Evolutionary conservation across 495 filamentous ascomycete species (phyloP).

Genomic region (Neurospora sp.): DNA sequence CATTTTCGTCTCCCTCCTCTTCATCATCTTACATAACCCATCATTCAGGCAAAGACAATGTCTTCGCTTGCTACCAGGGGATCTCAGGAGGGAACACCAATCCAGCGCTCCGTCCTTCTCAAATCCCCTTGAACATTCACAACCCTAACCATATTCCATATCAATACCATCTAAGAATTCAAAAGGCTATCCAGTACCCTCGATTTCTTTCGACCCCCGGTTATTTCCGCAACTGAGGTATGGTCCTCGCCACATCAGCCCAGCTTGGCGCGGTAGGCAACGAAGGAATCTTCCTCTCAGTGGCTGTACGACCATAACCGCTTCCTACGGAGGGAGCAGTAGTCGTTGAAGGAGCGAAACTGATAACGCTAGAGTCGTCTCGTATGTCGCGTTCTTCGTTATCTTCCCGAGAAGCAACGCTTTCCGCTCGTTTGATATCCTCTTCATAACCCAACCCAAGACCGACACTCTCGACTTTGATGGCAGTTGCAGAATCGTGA

Average conservation of each 20-base stretch:
- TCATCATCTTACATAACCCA: background rate
- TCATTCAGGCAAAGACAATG: background rate
- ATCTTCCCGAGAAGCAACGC: constrained; percentile 1
- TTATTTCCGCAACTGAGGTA: background rate
- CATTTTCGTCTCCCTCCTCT: background rate
- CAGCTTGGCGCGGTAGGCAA: constrained; percentile 24
- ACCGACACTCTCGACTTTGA: background rate
- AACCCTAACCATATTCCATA: background rate
- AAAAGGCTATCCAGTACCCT: background rate
- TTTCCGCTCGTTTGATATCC: constrained; percentile 8
- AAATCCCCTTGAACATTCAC: background rate
- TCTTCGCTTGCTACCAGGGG: background rate
- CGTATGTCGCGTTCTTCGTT: background rate
- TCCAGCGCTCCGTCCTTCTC: background rate
- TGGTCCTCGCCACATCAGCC: constrained; percentile 20
- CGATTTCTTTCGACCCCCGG: background rate
- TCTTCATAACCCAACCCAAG: background rate
- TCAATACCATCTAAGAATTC: background rate
- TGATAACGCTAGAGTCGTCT: constrained; percentile 12
- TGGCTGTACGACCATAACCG: constrained; percentile 10
- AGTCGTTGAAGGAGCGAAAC: constrained; percentile 1
- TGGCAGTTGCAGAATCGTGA: background rate
- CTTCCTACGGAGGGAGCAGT: constrained; percentile 5
- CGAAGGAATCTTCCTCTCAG: constrained; percentile 9
- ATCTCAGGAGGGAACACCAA: background rate